Base-by-base conservation (phyloP, 2,329 filamentous ascomycete species). In the Fonsecaea erecta region DNA sequence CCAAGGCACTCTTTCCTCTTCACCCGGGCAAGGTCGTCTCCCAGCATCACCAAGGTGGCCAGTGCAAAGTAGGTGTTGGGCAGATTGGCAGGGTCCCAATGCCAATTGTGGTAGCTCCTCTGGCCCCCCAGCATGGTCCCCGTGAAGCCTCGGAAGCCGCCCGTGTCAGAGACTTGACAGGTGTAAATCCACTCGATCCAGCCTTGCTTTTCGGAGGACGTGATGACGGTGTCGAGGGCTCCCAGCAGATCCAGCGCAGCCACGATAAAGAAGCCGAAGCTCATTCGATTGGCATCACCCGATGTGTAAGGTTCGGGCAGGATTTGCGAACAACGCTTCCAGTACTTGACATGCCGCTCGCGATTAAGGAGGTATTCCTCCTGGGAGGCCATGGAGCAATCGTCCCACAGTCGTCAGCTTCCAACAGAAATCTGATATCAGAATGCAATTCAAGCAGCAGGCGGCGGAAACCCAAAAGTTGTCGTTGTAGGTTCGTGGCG, bases 41-140 rank as follows among this genome's bases (percentile, higher is more conserved):
- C 82, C n/a, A 91, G 77, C 5, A 88, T 81, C 1, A 90, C 84
- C 28, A 99, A 80, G 8, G 90, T 83, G 26, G 92, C 82, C 51
- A 99, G 82, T 0, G 94, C 93, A 78, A 98, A 97, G 75, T 90
- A 94, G 0, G 93, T 97, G 0, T 92, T 92, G 0, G 93, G 90
- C 16, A 98, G 79, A 76, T 94, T 96, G 0, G 93, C 86, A n/a
- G 88, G 86, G 77, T 91, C 89, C 87, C 88, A 90, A 51, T 75
- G 77, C 60, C 81, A 80, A 71, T 87, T 87, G 40, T 81, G 78
- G 2, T 83, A 73, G 73, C 80, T 82, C 71, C 82, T 63, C 72
- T 78, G 77, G 70, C 78, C 71, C 56, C 82, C 77, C 72, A 88
- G 78, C 74, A 85, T 74, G 70, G 83, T 96, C 76, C 78, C 91